These are phyloP conservation scores for Solanum hybrid DNA, from an alignment of 305 asterid genomes.

Conservation along the genomic window DNA sequence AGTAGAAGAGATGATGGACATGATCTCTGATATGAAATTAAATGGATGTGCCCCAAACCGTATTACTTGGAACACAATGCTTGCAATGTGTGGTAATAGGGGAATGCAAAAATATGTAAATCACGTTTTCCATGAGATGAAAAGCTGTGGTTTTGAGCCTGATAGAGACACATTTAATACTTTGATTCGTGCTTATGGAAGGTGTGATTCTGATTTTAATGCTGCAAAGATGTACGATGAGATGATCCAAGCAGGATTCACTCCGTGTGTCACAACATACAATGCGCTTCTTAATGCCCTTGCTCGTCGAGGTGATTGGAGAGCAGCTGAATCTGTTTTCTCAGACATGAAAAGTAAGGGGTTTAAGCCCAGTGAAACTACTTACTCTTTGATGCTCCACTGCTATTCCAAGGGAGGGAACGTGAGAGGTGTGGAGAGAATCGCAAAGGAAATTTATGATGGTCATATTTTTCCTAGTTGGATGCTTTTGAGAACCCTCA, in stretches of 20 bases:
- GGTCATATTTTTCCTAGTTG: conserved; percentile 82
- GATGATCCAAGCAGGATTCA: conserved; percentile 77
- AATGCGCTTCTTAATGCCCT: conserved; percentile 82
- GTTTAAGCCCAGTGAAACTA: conserved; percentile 75
- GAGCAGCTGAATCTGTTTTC: conserved; percentile 57
- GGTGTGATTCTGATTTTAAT: conserved; percentile 64
- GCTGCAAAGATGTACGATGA: conserved; percentile 68
- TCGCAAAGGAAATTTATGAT: conserved; percentile 65
- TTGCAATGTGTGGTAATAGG: conserved; percentile 67
- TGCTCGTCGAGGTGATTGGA: conserved; percentile 81
- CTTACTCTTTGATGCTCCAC: conserved; percentile 74
- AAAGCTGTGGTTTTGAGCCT: conserved; percentile 83
- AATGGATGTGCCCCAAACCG: conserved; percentile 75
- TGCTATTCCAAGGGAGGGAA: conserved; percentile 81
- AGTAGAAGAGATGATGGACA: conserved; percentile 67
- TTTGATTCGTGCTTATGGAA: conserved; percentile 77
- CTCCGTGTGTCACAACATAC: conserved; percentile 71
- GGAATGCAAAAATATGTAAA: conserved; percentile 74
- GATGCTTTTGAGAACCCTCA: conserved; percentile 73
- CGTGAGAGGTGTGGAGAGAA: conserved; percentile 61
- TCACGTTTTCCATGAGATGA: conserved; percentile 72
- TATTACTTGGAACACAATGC: conserved; percentile 85
- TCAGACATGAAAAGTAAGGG: conserved; percentile 67
- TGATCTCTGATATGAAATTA: conserved; percentile 62
- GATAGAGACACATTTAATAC: conserved; percentile 82